Evolutionary conservation across 495 filamentous ascomycete species (phyloP), one percentile per base, ranked within the genome.

Genomic region (Astrocystis sublimbata): DNA sequence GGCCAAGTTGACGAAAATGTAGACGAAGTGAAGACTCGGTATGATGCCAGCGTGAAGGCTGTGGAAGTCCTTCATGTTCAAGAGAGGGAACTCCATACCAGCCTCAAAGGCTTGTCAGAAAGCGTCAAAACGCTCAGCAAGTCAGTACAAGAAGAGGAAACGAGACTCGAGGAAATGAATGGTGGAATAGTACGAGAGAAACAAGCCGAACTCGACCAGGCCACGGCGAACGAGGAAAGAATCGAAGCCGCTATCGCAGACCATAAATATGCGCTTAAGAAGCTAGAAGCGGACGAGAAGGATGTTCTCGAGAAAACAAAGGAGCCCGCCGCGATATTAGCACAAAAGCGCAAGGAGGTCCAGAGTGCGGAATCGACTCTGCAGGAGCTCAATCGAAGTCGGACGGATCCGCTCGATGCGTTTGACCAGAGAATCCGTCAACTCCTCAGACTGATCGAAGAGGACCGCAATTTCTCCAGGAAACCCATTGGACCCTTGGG

Each of bases 401-500:
- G 68, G 31, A 72, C 67, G 6, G 70, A 68, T 36, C 61, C 67
- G 2, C 71, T 69, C 13, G 72, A 68, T 15, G 87, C 81, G 2
- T 96, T 89, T 65, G 83, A 86, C 38, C 56, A 71, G 0, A 83
- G 78, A 52, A 79, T 96, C 72, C 82, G 85, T 2, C 61, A 76
- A 1, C 83, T 97, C 10, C 68, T 96, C 3, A 78, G 71, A 31
- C 79, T 81, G 8, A 92, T 98, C 66, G 79, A 85, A 6, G 74
- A 81, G 42, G 91, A 96, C 54, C 65, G 57, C 2, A 73, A 85
- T 0, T 97, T 94, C 64, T 72, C 75, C 23, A 76, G 81, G 38
- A 89, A 82, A 43, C 94, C 96, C 47, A 79, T 97, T 35, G 94
- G 94, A 0, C 94, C 94, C 0, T 81, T 97, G 12, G 96, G 92